Base-by-base conservation (phyloP, 805 yeast species). In the Saturnispora galanensis region DNA sequence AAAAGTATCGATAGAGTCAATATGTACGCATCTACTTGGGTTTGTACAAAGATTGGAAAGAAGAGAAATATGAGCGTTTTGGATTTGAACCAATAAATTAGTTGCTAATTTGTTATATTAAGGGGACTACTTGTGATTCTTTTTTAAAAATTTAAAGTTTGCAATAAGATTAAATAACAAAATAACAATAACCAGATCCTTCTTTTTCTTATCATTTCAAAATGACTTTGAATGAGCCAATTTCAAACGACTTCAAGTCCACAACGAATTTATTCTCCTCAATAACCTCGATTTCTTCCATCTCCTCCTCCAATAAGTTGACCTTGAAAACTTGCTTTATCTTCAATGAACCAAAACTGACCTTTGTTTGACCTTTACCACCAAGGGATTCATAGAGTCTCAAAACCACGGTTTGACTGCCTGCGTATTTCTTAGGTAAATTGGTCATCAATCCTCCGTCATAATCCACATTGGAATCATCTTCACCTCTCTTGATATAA, bases 11-110 rank as follows among this genome's bases (percentile, higher is more conserved):
- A 84, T 60, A 71, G 94, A 51, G 82, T 79, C 51, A 84, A 85
- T 63, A 84, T 84, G 94, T 84, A 84, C 59, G 93, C 94, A 3
- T 81, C 90, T 2, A 84, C 94, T 2, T 84, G 94, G 94, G 76
- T 85, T 15, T 81, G 89, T 60, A 78, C 81, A 28, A 83, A 83
- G 58, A 38, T 48, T 15, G 44, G 47, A 4, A 56, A 52, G 30
- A 67, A 75, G 45, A 67, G 77, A 49, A 66, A 73, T 44, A 73
- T 74, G 70, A 74, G 80, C 59, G 64, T 68, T 40, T 66, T 74
- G 49, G 51, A 58, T 46, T 42, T 60, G 32, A 59, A 34, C 29
- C n/a, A 35, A 31, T 42, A 37, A 32, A 15, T 12, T n/a, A 12
- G 12, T 8, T 28, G 21, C 5, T 13, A 8, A 4, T 13, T 12